Conservation (phyloP, 805 yeast genomes). For the Komagataella phaffii region DNA sequence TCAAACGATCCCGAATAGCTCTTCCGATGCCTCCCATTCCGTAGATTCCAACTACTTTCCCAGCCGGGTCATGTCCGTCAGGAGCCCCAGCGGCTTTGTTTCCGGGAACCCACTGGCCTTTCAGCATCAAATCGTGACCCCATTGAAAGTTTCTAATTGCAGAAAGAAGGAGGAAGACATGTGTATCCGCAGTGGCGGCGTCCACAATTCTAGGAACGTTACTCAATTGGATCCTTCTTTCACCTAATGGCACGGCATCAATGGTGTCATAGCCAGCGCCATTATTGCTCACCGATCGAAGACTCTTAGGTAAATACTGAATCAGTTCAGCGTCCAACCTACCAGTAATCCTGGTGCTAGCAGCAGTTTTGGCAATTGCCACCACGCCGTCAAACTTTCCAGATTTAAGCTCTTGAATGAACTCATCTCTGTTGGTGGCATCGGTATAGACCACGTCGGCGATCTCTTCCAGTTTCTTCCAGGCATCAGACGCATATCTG, state of each 20-base stretch:
- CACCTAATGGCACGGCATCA: constrained; percentile 27
- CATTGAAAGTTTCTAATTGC: constrained; percentile 46
- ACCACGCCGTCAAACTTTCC: constrained; percentile 22
- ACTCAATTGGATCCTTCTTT: constrained; percentile 29
- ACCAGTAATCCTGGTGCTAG: constrained; percentile 24
- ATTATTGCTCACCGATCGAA: constrained; percentile 30
- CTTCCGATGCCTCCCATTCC: constrained; percentile 92
- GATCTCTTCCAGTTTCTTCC: constrained; percentile 38
- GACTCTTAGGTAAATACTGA: constrained; percentile 18
- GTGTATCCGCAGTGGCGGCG: constrained; percentile 45
- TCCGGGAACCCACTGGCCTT: constrained; percentile 47
- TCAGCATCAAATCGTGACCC: constrained; percentile 38
- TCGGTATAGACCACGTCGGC: constrained; percentile 33
- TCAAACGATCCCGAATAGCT: constrained; percentile 56
- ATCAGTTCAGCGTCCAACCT: constrained; percentile 30
- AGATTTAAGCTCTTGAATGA: constrained; percentile 20
- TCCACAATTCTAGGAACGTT: constrained; percentile 42
- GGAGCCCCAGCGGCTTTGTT: constrained; percentile 32
- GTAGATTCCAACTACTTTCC: constrained; percentile 63
- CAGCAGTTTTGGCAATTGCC: constrained; percentile 28
- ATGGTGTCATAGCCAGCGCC: constrained; percentile 51
- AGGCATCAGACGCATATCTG: constrained; percentile 47
- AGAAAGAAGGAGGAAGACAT: constrained; percentile 34
- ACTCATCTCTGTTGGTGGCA: constrained; percentile 26
- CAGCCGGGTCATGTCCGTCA: constrained; percentile 64